Evolutionary conservation across 139 green algal species (phyloP).

Genomic region (Eudorina sp.): DNA sequence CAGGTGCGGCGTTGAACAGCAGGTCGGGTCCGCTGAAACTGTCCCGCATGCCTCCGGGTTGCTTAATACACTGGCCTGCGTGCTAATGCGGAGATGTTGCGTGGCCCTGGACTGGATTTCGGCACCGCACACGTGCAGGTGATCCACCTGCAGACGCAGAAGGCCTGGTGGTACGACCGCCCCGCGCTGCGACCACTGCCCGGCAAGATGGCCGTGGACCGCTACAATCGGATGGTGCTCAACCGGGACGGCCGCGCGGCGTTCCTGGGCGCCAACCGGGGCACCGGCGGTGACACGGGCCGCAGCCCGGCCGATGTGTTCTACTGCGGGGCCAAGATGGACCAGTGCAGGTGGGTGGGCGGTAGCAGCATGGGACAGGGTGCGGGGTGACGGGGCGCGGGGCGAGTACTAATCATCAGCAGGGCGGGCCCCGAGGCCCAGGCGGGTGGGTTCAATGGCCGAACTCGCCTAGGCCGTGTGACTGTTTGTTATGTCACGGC

Average conservation of each 20-base stretch:
- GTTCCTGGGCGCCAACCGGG: neutral
- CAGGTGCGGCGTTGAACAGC: too few species aligned
- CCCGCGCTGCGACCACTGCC: neutral
- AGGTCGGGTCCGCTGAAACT: too few species aligned
- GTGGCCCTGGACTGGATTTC: neutral
- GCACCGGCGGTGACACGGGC: slow-evolving; percentile 22
- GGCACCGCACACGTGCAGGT: neutral
- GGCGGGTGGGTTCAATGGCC: too few species aligned
- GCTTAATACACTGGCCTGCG: too few species aligned
- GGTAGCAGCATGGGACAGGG: too few species aligned
- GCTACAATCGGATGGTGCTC: neutral
- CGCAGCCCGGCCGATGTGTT: neutral
- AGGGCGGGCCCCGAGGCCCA: too few species aligned
- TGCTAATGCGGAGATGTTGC: too few species aligned
- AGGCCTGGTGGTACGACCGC: slow-evolving; percentile 1
- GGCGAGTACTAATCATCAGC: too few species aligned
- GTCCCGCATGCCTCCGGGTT: too few species aligned
- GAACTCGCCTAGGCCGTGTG: too few species aligned
- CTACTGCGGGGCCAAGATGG: slow-evolving; percentile 5
- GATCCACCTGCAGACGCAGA: neutral
- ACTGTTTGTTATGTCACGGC: too few species aligned
- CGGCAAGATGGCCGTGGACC: neutral
- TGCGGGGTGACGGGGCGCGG: too few species aligned
- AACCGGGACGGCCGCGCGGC: slow-evolving; percentile 21
- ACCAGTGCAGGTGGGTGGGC: slow-evolving; percentile 23